Base-by-base conservation (phyloP, 225 moss, liverwort and hornwort genomes). In the Sphagnum contortum region DNA sequence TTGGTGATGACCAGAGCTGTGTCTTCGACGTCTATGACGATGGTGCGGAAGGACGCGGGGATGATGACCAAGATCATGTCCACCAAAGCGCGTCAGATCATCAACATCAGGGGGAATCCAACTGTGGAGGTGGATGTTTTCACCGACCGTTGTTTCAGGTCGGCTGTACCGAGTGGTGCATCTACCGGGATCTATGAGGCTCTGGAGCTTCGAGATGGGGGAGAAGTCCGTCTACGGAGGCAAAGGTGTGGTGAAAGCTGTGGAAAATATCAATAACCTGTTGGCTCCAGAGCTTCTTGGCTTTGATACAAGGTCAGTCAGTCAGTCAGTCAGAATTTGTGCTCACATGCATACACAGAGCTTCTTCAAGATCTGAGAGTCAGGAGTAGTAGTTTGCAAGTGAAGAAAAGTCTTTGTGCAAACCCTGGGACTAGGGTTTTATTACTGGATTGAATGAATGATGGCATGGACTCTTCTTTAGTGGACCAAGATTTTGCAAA, bases 101-200 rank as follows among this genome's bases (percentile, higher is more conserved):
- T 80, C 4, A 80, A 84, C 45, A 81, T 77, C 59, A 64, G 84
- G 45, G 84, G 84, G 2, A 84, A 81, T 71, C 84, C 84, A 8
- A 84, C 84, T 0, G 84, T 84, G 70, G 84, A 84, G 78, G 84
- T 81, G 45, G 84, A 84, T 73, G 54, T 84, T 62, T 68, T 75
- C 51, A 84, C 80, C 44, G 84, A 81, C 57, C 73, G 65, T 9
- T 2, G 60, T 3, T 81, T 67, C 64, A 44, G 81, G 65, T 80
- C 84, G 51, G 80, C 84, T 2, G 80, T 84, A 3, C 84, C 80
- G 11, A 84, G 84, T 5, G 84, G 84, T 3, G 84, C 84, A 2
- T 84, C 84, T 3, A 84, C 84, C 6, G 84, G 80, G 45, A 81
- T 84, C 44, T 84, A 84, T 29, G 84, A 84, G 56, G 84, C 84